These are phyloP conservation scores for Iris pallida DNA, from an alignment of 116 monocot genomes.

Conservation along the genomic window DNA sequence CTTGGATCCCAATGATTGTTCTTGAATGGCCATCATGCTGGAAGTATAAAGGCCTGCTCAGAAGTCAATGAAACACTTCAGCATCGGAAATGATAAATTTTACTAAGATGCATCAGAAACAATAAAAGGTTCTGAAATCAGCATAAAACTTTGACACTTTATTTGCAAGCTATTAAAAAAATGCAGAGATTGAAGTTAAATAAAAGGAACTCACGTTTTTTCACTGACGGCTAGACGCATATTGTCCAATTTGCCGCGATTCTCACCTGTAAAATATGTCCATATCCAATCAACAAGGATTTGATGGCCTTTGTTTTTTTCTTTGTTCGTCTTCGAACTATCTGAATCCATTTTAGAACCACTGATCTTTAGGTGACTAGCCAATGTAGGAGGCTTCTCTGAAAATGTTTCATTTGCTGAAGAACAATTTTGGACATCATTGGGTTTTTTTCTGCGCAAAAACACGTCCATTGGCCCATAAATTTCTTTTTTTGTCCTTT, in stretches of 20 bases:
- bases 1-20: slow-evolving; percentile 89
- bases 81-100: not conserved
- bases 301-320: slow-evolving; percentile 30
- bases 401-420: not conserved
- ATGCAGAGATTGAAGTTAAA: not conserved
- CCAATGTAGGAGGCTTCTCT: not conserved
- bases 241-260: slow-evolving; percentile 18
- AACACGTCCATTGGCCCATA: slow-evolving; percentile 92
- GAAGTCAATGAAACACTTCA: slow-evolving; percentile 7
- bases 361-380: not conserved
- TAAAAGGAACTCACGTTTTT: slow-evolving; percentile 64
- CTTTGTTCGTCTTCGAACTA: slow-evolving; percentile 8
- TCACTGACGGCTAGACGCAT: slow-evolving; percentile 41
- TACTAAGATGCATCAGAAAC: not conserved
- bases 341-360: slow-evolving; percentile 4
- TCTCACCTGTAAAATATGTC: slow-evolving; percentile 62
- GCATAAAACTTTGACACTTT: not conserved
- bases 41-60: slow-evolving; percentile 83
- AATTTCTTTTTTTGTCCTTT: slow-evolving; percentile 19
- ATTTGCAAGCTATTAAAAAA: not conserved
- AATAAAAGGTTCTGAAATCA: not conserved
- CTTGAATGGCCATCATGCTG: slow-evolving; percentile 97
- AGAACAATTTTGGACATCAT: slow-evolving; percentile 1
- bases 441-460: slow-evolving; percentile 13
- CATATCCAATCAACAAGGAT: slow-evolving; percentile 87